Percentiles rank a stretch among this genome's conserved stretches.
Conservation (phyloP, 345 rosid genomes). For the Salix udensis region DNA sequence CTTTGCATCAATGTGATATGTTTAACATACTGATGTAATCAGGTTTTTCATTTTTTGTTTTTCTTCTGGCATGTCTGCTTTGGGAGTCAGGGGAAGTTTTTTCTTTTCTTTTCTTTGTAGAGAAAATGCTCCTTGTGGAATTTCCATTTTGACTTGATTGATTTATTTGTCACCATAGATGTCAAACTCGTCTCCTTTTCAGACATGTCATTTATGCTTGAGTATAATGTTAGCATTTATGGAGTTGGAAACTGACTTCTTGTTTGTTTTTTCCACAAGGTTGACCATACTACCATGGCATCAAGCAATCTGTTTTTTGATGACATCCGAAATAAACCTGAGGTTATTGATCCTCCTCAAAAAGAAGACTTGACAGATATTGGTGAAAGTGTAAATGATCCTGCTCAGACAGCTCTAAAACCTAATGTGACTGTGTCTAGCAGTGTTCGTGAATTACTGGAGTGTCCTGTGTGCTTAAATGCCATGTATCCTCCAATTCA, state of each 20-base stretch:
- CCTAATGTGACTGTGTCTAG: constrained; percentile 60
- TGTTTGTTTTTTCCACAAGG: constrained; percentile 12
- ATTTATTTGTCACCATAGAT: neutral
- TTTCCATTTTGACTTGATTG: neutral
- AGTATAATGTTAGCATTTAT: neutral
- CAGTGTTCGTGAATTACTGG: constrained; percentile 75
- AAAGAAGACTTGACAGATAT: constrained; percentile 47
- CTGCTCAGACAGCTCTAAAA: constrained; percentile 44
- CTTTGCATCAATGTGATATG: too few species aligned
- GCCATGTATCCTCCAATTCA: constrained; percentile 91
- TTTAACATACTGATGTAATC: neutral
- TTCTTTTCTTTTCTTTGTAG: neutral
- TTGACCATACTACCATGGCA: constrained; percentile 37
- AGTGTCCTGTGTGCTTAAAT: constrained; percentile 82
- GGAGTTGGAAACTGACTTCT: neutral
- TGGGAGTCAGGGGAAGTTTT: neutral
- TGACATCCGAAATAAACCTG: constrained; percentile 56
- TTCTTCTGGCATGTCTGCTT: neutral
- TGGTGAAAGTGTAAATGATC: constrained; percentile 51
- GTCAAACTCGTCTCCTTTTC: neutral
- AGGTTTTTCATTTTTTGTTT: neutral
- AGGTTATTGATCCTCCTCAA: constrained; percentile 65
- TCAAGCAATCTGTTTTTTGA: constrained; percentile 53
- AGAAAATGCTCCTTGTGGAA: neutral
- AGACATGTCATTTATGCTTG: neutral